Percentiles rank a stretch among this genome's conserved stretches.
These are phyloP conservation scores for Colletotrichum sp. DNA, from an alignment of 2,329 filamentous ascomycete species.

Conservation along the genomic window DNA sequence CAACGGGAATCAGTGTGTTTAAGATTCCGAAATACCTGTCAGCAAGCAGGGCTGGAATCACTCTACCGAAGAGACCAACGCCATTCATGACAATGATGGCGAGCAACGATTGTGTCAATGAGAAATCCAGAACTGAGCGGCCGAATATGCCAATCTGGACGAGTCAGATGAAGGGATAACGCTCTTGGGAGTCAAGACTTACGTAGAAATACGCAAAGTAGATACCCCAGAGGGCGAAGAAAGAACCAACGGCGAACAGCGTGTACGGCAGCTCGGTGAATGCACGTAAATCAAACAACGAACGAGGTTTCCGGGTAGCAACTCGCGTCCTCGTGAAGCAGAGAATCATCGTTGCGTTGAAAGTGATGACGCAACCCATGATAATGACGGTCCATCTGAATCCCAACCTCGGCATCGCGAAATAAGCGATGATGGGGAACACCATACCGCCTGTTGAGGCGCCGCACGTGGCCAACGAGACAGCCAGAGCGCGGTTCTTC, in stretches of 20 bases:
- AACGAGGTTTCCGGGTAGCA: not conserved
- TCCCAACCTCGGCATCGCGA: no score
- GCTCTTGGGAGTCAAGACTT: not conserved
- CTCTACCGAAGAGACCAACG: not conserved
- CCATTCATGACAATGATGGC: not conserved
- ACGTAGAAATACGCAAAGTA: not conserved
- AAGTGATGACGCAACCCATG: rapidly evolving
- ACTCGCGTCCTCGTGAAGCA: not conserved
- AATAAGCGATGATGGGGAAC: no score
- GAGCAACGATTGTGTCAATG: not conserved
- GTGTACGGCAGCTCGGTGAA: not conserved
- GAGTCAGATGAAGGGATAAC: not conserved
- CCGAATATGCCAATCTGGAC: not conserved
- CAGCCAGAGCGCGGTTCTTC: no score
- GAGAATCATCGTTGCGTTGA: no score
- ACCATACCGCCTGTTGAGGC: no score
- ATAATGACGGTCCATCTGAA: no score
- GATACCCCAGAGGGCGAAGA: not conserved
- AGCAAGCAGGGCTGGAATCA: not conserved
- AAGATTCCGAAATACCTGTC: not conserved
- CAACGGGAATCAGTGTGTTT: not conserved
- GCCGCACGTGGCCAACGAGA: no score
- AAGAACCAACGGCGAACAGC: rapidly evolving
- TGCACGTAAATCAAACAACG: not conserved
- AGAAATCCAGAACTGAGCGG: not conserved